Conservation (phyloP, 2,329 filamentous ascomycete genomes). For the Epichloe coenophiala region DNA sequence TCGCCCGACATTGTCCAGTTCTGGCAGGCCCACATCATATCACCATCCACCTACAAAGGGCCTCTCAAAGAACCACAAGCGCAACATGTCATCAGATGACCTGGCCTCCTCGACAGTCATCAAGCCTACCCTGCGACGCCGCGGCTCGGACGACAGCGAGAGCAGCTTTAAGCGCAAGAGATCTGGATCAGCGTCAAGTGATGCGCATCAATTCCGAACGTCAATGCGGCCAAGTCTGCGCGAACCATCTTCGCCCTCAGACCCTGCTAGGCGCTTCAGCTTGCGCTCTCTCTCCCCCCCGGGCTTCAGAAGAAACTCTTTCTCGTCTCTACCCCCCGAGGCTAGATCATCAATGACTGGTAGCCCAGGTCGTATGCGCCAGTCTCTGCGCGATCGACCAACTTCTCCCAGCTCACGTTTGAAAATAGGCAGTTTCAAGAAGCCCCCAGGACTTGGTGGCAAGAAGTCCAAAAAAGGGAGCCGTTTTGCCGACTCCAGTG, state of each 20-base stretch:
- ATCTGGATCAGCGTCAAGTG: conserved; percentile 22
- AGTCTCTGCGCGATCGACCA: conserved; percentile 28
- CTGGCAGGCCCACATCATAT: conserved; percentile 17
- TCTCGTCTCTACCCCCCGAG: conserved; percentile 24
- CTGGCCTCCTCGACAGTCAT: conserved; percentile 9
- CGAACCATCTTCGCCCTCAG: conserved; percentile 15
- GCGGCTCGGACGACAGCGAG: conserved; percentile 53
- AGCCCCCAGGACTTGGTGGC: conserved; percentile 24
- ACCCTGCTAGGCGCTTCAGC: conserved; percentile 47
- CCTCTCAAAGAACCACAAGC: conserved; percentile 10
- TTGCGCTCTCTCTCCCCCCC: conserved; percentile 62
- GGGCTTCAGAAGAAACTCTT: conserved; percentile 31
- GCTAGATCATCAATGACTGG: conserved; percentile 12
- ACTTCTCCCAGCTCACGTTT: conserved; percentile 25
- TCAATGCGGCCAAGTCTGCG: conserved; percentile 48
- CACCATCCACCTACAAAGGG: conserved; percentile 11
- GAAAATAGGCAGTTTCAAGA: conserved; percentile 25
- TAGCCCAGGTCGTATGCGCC: conserved; percentile 26
- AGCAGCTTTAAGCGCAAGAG: conserved; percentile 69
- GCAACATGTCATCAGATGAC: conserved; percentile 14
- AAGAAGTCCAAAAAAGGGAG: conserved; percentile 30
- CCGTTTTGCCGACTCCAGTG: conserved; percentile 49
- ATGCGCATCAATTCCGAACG: conserved; percentile 50
- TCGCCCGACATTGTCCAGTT: conserved; percentile 4
- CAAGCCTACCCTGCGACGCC: conserved; percentile 32